Conservation (phyloP, 345 rosid genomes). For the Isatis tinctoria region DNA sequence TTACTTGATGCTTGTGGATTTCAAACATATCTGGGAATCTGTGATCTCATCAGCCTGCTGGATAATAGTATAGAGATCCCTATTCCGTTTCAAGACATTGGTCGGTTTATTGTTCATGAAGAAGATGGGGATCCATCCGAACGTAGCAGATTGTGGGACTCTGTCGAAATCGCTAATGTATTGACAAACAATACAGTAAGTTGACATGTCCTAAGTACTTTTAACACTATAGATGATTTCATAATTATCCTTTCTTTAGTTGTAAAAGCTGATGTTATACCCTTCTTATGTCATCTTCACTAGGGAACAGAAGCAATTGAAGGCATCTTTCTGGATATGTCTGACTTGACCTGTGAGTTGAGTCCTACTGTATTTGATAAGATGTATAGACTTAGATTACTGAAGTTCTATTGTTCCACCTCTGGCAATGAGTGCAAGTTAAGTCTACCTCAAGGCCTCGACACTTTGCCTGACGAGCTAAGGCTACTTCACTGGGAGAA, state of each 20-base stretch:
- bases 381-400: conserved; percentile 16
- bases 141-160: conserved; percentile 28
- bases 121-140: conserved; percentile 12
- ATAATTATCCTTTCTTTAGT: not conserved
- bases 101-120: conserved; percentile 11
- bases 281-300: not conserved
- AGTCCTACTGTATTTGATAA: not conserved
- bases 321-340: conserved; percentile 20
- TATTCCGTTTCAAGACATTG: conserved; percentile 28
- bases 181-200: conserved; percentile 18
- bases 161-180: conserved; percentile 7
- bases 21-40: conserved; percentile 21
- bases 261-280: not conserved
- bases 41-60: conserved; percentile 20
- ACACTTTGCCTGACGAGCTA: conserved; percentile 19
- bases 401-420: conserved; percentile 14
- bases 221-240: not conserved
- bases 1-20: conserved; percentile 30
- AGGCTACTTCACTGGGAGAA: conserved; percentile 25
- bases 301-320: conserved; percentile 31
- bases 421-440: not conserved
- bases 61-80: conserved; percentile 11
- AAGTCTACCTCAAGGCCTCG: not conserved
- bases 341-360: not conserved
- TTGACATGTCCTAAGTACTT: not conserved